Conservation (phyloP, 805 yeast species). For the Lachancea meyersii region DNA sequence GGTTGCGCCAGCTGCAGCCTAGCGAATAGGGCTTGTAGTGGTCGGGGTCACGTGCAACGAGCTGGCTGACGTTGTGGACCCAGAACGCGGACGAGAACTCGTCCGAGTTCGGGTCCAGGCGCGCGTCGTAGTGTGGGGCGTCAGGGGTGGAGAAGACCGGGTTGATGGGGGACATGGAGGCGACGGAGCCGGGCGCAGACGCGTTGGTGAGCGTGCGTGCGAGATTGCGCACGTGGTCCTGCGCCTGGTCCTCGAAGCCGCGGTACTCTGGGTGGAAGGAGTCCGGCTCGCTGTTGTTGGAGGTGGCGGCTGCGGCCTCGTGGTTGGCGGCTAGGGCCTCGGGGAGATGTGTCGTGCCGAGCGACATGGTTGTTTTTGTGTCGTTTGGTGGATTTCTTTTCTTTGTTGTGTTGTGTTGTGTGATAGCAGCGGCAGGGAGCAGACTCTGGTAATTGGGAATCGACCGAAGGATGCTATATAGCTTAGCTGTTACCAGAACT, state of each 20-base stretch:
- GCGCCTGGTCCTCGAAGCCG: not conserved
- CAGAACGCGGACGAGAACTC: conserved; percentile 55
- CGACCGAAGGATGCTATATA: too few relatives aligned
- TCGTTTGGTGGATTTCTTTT: too few relatives aligned
- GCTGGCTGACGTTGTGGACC: conserved; percentile 58
- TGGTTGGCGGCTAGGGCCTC: not conserved
- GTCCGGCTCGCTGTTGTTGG: too few relatives aligned
- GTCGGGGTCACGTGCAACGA: conserved; percentile 50
- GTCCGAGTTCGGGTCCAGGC: conserved; percentile 55
- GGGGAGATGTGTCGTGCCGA: not conserved
- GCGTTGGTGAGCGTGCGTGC: conserved; percentile 5
- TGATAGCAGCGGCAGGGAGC: too few relatives aligned
- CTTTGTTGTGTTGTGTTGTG: too few relatives aligned
- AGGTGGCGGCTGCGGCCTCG: not conserved
- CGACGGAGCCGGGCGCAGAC: not conserved
- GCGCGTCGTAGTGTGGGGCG: conserved; percentile 31
- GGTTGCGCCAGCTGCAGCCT: conserved; percentile 52
- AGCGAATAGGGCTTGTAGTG: conserved; percentile 55
- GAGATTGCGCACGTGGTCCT: conserved; percentile 4
- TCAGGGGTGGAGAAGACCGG: conserved; percentile 19
- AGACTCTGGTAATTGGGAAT: too few relatives aligned
- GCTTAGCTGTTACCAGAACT: too few relatives aligned
- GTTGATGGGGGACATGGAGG: conserved; percentile 14
- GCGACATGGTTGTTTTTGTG: not conserved
- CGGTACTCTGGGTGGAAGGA: not conserved